Base-by-base conservation (phyloP, 2,329 filamentous ascomycete species). In the Dryadomyces quercivorus region DNA sequence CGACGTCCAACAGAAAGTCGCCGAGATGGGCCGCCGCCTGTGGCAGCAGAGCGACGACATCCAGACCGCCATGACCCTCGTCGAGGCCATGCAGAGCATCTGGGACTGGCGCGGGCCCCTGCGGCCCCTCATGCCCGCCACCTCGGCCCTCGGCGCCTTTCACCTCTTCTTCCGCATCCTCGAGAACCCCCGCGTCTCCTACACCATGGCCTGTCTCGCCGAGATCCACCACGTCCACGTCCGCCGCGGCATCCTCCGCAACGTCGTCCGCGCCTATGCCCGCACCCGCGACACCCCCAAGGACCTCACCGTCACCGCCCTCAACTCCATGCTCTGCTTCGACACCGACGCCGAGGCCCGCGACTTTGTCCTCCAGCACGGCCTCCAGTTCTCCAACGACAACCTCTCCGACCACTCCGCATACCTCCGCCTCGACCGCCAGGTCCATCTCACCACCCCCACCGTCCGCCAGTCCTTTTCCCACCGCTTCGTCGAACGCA, bases 141-240 rank as follows among this genome's bases (percentile, higher is more conserved):
- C 75, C 12, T 64, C 74, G 22, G 74, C 77, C 2, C 69, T 76
- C 44, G 72, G 73, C 20, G 71, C 72, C 6, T 78, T 74, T 47
- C 69, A 72, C 22, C 72, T 76, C 18, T 84, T 78, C 63, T 84
- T 85, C 62, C 71, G 75, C 22, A 81, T 85, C 50, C 69, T 85
- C 31, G 72, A 78, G 59, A 72, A 76, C 44, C 69, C 71, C 0
- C 67, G 70, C 16, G 76, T 84, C 2, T 85, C 82, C 0, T 86
- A 85, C 62, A 84, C 80, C 1, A 84, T 85, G 80, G 82, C 81
- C 15, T 85, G 82, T 60, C 77, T 86, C 57, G 81, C 81, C 7
- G 82, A 85, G 61, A 78, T 82, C n/a, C 80, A 84, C 61, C 84
- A 86, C 56, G 77, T 78, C 44, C 71, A 74, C 40, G 69, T 85